Conservation (phyloP, 106 monocot species). For the Dioscorea dumetorum region DNA sequence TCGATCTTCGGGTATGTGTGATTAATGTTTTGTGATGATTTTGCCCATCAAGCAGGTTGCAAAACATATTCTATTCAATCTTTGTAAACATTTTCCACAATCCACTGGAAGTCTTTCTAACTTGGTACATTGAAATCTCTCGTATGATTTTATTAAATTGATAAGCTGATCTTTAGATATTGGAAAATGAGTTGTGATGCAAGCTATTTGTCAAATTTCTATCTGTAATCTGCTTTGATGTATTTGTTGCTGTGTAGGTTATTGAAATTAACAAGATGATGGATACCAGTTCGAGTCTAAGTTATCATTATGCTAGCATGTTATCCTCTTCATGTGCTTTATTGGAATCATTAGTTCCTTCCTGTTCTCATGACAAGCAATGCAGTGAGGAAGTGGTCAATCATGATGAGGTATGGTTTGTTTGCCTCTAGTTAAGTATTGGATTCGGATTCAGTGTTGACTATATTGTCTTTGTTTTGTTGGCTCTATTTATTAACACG, state of each 20-base stretch:
- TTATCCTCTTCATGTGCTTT: conserved; percentile 41
- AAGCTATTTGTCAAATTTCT: no score
- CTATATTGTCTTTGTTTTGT: no score
- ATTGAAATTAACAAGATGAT: conserved; percentile 26
- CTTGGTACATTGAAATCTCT: conserved; percentile 39
- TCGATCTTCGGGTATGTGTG: neutral
- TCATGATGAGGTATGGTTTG: neutral
- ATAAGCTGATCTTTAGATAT: no score
- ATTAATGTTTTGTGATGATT: neutral
- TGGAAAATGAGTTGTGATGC: no score
- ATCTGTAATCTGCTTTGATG: neutral
- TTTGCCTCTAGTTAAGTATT: no score
- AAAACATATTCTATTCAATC: conserved; percentile 29
- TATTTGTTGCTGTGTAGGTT: conserved; percentile 23
- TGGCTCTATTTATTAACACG: no score
- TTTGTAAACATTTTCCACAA: conserved; percentile 50
- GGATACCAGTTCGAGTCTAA: conserved; percentile 17
- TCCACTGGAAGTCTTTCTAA: conserved; percentile 31
- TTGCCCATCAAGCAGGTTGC: conserved; percentile 35
- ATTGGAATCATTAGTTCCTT: conserved; percentile 24
- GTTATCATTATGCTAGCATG: conserved; percentile 17
- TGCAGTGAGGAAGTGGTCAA: conserved; percentile 1
- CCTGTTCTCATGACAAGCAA: conserved; percentile 5
- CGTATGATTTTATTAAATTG: no score
- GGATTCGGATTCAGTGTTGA: no score